phyloP scores from a whole-genome alignment of 1,284 basidiomycete species.

The Marasmius sp. region DNA sequence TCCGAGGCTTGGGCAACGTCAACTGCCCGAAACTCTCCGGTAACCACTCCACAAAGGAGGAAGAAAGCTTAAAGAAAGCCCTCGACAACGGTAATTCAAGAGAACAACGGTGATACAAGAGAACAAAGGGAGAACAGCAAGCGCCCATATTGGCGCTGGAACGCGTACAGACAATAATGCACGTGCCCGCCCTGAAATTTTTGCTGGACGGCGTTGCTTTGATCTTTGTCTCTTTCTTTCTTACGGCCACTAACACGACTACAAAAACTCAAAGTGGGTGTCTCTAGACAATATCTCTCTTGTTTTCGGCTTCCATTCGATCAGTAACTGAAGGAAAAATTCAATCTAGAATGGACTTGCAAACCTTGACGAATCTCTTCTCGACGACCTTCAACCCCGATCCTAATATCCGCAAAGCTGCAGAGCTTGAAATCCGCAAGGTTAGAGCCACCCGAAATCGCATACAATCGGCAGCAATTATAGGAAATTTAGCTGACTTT shows the following conservation, averaged over 20 bases:
- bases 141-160: too few relatives aligned
- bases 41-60: too few relatives aligned
- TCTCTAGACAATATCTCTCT: neutral
- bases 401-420: conserved; percentile 80
- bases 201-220: too few relatives aligned
- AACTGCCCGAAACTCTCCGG: too few relatives aligned
- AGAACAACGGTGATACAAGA: too few relatives aligned
- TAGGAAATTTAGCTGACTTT: neutral
- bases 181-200: too few relatives aligned
- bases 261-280: neutral
- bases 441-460: conserved; percentile 33
- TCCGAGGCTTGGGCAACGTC: too few relatives aligned
- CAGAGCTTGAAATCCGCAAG: conserved; percentile 83
- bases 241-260: neutral
- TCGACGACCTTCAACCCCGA: conserved; percentile 79
- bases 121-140: too few relatives aligned
- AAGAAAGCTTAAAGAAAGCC: too few relatives aligned
- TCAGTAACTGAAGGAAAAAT: neutral
- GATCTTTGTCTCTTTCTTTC: too few relatives aligned
- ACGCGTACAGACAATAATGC: too few relatives aligned
- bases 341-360: conserved; percentile 65
- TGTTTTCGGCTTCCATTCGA: neutral
- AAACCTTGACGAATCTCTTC: conserved; percentile 75
- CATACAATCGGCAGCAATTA: neutral
- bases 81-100: too few relatives aligned